Evolutionary conservation across 2,329 filamentous ascomycete genomes (phyloP).

Genomic region (Aureobasidium pullulans): DNA sequence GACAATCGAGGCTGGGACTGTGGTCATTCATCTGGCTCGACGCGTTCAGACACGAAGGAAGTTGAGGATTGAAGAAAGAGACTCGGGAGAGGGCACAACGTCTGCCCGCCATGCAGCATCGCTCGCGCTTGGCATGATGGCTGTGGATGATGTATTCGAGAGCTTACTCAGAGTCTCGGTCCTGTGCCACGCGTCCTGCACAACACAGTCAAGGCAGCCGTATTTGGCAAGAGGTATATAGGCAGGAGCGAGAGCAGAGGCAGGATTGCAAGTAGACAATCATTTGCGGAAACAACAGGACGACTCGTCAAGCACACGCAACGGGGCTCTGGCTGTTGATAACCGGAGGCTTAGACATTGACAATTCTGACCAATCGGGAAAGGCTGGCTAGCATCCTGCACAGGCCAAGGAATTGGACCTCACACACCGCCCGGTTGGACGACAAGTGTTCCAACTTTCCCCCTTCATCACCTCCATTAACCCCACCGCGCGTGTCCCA

Average conservation of each 20-base stretch:
- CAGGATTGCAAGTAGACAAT: background rate
- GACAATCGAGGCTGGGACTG: background rate
- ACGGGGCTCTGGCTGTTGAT: slow-evolving; percentile 11
- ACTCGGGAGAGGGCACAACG: slow-evolving; percentile 10
- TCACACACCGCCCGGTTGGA: slow-evolving; percentile 12
- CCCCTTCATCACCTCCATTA: slow-evolving; percentile 14
- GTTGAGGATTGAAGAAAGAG: slow-evolving; percentile 4
- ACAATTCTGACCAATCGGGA: slow-evolving; percentile 4
- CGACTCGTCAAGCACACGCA: background rate
- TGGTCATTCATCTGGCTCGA: background rate
- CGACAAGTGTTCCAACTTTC: slow-evolving; percentile 16
- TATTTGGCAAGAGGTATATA: background rate
- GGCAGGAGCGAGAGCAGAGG: background rate
- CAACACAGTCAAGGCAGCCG: slow-evolving; percentile 8
- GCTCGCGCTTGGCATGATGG: slow-evolving; percentile 3
- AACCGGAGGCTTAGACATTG: slow-evolving; percentile 9
- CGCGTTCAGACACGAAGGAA: slow-evolving; percentile 8
- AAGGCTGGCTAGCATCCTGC: background rate
- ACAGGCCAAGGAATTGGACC: slow-evolving; percentile 11
- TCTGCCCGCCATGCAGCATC: slow-evolving; percentile 6
- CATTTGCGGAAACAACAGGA: background rate
- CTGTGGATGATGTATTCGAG: background rate
- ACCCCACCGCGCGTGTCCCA: slow-evolving; percentile 12
- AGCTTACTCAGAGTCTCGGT: background rate
- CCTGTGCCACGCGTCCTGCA: slow-evolving; percentile 4